A percentile compares a stretch with the other conserved stretches of the same genome.
These are phyloP conservation scores for Berberis vulgaris DNA, from an alignment of 164 flowering plant genomes.

Conservation along the genomic window DNA sequence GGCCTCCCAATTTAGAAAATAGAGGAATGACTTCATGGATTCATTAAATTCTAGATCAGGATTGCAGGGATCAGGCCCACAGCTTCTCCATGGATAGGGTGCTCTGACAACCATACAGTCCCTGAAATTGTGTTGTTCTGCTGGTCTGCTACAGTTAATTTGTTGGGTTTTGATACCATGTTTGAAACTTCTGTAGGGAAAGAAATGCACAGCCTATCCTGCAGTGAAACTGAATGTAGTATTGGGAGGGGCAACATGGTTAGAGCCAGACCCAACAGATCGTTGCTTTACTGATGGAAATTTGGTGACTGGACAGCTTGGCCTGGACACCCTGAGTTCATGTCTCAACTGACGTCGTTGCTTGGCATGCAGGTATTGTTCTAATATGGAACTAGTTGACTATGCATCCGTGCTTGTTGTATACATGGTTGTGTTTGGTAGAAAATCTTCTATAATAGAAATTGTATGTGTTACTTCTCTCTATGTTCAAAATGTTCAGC, in stretches of 20 bases:
- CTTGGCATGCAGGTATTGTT: conserved; percentile 63
- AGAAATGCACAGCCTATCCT: conserved; percentile 93
- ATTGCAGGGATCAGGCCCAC: too few relatives aligned
- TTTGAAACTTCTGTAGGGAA: conserved; percentile 40
- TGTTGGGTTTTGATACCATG: neutral
- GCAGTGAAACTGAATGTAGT: conserved; percentile 92
- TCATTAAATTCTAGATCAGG: too few relatives aligned
- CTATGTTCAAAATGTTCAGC: too few relatives aligned
- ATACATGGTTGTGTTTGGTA: neutral
- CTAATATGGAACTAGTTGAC: conserved; percentile 15
- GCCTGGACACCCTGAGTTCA: conserved; percentile 93
- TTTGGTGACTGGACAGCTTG: conserved; percentile 96
- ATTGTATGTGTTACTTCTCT: too few relatives aligned
- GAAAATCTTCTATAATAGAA: too few relatives aligned
- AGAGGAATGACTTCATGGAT: too few relatives aligned
- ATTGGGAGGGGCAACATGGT: conserved; percentile 76
- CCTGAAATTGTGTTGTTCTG: neutral
- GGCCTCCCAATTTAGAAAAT: too few relatives aligned
- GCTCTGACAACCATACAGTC: neutral
- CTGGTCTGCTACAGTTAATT: too few relatives aligned
- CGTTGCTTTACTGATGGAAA: conserved; percentile 95
- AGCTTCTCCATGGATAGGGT: neutral
- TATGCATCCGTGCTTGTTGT: neutral
- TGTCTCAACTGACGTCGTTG: conserved; percentile 73
- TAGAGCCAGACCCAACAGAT: conserved; percentile 82